Evolutionary conservation across 345 rosid species (phyloP), one percentile per base, ranked within the genome.

Genomic region (Linum tenue): DNA sequence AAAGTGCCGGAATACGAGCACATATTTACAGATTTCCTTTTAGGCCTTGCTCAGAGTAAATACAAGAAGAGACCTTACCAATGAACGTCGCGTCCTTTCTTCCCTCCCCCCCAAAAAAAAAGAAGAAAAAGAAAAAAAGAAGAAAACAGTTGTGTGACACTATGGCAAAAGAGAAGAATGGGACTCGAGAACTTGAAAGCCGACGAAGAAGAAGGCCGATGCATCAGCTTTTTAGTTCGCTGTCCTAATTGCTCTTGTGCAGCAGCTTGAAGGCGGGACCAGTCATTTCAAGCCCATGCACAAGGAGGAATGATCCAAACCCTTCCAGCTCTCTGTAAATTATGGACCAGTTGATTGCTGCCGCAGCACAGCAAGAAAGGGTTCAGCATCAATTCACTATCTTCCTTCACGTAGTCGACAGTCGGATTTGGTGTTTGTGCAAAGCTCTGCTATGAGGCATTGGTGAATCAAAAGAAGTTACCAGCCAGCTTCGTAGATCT

Each of bases 1-100:
- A 90, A 87, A 74, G 85, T 90, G 97, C 97, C 91, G 5, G 94
- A 70, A 63, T 84, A 87, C 60, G 97, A 90, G 68, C 83, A 87
- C 53, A 81, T 87, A 69, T 85, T 90, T 66, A 85, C 90, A 4
- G 94, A 90, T 74, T 87, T 87, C 76, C 75, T 90, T 41, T 65
- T 84, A 82, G 83, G 82, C 82, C 77, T 87, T 64, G 82, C 72
- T 22, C 84, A 78, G 67, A 82, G 83, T 67, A 78, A 67, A 56
- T 81, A 70, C 70, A 81, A 81, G 81, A 83, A 75, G 70, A 66
- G 61, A 64, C 64, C 66, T 15, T 50, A 63, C 69, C 67, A 70
- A 66, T 0, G 63, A 71, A 61, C 56, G 53, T 17, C 14, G 42
- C 5, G 60, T 31, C 8, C 7, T 9, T 15, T 14, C 3, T 17